Evolutionary conservation across 257 asterid species (phyloP).

Genomic region (Solanum medicagineum): DNA sequence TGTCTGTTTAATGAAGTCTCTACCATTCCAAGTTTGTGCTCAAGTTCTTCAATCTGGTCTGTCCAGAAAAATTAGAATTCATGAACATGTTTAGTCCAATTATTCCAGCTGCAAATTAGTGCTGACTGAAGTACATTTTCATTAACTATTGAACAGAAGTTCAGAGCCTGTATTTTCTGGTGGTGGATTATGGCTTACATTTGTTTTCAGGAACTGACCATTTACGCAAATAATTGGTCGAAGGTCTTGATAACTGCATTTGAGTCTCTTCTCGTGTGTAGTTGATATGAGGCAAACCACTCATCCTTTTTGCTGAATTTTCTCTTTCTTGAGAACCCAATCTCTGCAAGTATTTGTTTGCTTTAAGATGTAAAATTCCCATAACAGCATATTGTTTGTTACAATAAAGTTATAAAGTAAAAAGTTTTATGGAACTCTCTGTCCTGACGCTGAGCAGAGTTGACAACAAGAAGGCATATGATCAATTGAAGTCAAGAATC

Average conservation of each 20-base stretch:
- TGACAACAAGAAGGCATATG: neutral
- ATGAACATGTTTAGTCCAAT: neutral
- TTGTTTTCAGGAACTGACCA: conserved; percentile 62
- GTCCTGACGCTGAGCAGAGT: neutral
- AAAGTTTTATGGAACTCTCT: neutral
- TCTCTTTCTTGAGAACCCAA: conserved; percentile 82
- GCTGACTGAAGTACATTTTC: neutral
- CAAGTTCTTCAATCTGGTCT: conserved; percentile 81
- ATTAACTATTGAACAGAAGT: neutral
- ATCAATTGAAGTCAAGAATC: neutral
- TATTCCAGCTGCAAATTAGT: neutral
- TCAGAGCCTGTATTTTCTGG: neutral
- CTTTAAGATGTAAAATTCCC: conserved; percentile 2
- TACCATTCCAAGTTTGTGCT: conserved; percentile 68
- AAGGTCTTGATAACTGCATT: conserved; percentile 42
- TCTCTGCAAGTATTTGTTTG: conserved; percentile 33
- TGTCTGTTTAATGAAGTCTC: conserved; percentile 77
- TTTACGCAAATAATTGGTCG: conserved; percentile 53
- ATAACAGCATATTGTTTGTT: neutral
- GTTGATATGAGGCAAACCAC: conserved; percentile 41
- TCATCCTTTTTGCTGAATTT: conserved; percentile 47
- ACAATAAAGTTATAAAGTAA: neutral
- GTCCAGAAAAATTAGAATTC: conserved; percentile 14
- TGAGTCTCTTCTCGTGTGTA: conserved; percentile 67
- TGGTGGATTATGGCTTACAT: conserved; percentile 35